Conservation (phyloP, 148 eudicot genomes). For the Rhododendron simsii region DNA sequence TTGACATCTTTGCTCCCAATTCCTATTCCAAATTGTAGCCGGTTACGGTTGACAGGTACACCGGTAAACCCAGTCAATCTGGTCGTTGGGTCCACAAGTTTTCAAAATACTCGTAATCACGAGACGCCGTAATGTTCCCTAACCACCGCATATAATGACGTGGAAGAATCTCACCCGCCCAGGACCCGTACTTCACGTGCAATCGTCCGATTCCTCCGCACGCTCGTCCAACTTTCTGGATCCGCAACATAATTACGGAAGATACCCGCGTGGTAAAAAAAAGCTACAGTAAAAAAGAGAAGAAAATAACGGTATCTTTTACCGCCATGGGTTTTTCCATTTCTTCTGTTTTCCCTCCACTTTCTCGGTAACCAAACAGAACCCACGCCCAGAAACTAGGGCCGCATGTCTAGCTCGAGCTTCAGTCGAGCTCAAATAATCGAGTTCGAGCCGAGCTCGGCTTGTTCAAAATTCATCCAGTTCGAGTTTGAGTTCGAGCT, state of each 20-base stretch:
- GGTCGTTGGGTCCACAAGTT: neutral
- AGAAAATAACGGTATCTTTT: neutral
- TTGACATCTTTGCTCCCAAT: no score
- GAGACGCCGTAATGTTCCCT: conserved; percentile 19
- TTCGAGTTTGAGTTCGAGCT: no score
- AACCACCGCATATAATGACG: conserved; percentile 15
- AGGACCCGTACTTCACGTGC: neutral
- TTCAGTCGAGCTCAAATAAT: neutral
- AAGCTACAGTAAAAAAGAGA: neutral
- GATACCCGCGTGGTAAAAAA: conserved; percentile 14
- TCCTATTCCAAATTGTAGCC: no score
- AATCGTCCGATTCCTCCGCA: conserved; percentile 10
- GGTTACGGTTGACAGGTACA: neutral
- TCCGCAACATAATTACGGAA: conserved; percentile 14
- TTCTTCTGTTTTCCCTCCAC: neutral
- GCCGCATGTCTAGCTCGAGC: neutral
- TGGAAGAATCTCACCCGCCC: conserved; percentile 2
- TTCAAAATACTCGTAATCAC: neutral
- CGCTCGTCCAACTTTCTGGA: conserved; percentile 3
- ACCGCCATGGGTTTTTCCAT: neutral
- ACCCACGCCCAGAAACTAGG: neutral
- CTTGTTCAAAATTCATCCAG: no score
- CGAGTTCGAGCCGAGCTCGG: neutral
- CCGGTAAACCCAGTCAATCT: neutral
- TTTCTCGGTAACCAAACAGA: conserved; percentile 10